Evolutionary conservation across 2,329 filamentous ascomycete genomes (phyloP).

Genomic region (Penicillium glabrum): DNA sequence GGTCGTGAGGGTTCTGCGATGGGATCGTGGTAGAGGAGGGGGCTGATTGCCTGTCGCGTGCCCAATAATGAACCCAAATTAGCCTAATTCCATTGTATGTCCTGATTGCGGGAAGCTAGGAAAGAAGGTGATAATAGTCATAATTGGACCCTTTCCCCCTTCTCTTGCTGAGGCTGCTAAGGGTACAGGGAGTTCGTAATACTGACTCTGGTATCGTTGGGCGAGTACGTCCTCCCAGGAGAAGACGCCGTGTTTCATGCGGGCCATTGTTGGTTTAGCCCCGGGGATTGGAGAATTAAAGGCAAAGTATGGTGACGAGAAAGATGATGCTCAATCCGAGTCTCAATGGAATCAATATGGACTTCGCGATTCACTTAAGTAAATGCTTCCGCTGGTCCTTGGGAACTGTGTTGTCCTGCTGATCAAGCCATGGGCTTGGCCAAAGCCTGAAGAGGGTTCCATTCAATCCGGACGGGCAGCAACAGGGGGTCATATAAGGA

Average conservation of each 20-base stretch:
- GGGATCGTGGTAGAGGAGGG: slow-evolving; percentile 16
- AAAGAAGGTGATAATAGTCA: not conserved
- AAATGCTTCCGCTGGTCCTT: not conserved
- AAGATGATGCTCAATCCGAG: not conserved
- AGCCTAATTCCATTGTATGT: not conserved
- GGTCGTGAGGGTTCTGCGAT: slow-evolving; percentile 9
- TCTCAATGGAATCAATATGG: not conserved
- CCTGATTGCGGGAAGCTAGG: not conserved
- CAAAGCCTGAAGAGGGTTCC: slow-evolving; percentile 9
- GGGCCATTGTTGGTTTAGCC: slow-evolving; percentile 27
- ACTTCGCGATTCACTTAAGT: not conserved
- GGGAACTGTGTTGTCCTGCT: slow-evolving; percentile 5
- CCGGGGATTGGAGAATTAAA: no score
- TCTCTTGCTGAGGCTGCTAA: not conserved
- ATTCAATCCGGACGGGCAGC: slow-evolving; percentile 11
- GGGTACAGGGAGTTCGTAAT: not conserved
- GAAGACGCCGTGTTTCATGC: slow-evolving; percentile 37
- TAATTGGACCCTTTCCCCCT: not conserved
- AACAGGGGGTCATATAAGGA: slow-evolving; percentile 1
- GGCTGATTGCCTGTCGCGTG: slow-evolving; percentile 31
- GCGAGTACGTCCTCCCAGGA: slow-evolving; percentile 43
- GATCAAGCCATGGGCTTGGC: slow-evolving; percentile 10
- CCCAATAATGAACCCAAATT: not conserved
- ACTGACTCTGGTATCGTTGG: slow-evolving; percentile 41
- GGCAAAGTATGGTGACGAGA: no score